A percentile compares a stretch with the other conserved stretches of the same genome.
phyloP scores from a whole-genome alignment of 352 stramenopile genomes.

The Hyaloperonospora arabidopsidis region DNA sequence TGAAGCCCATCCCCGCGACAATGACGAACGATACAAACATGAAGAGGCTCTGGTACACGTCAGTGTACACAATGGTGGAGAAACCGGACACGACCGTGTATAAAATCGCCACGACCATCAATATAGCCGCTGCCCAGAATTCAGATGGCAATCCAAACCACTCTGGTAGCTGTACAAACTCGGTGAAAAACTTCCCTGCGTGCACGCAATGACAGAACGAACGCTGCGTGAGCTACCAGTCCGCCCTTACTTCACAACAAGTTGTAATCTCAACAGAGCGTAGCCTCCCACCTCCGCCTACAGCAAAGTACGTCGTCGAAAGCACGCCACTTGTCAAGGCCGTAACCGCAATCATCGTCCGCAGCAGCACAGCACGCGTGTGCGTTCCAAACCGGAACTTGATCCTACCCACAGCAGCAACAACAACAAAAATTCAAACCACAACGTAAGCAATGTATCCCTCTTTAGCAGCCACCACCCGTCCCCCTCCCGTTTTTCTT shows the following conservation, averaged over 20 bases:
- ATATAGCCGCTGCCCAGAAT: slow-evolving; percentile 57
- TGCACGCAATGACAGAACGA: neutral
- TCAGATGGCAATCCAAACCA: slow-evolving; percentile 50
- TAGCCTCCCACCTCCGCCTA: slow-evolving; percentile 40
- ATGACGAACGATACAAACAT: slow-evolving; percentile 73
- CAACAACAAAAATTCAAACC: neutral
- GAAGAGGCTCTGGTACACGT: slow-evolving; percentile 78
- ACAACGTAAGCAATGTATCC: neutral
- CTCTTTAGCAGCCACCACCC: neutral
- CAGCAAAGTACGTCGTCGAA: slow-evolving; percentile 68
- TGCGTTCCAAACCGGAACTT: slow-evolving; percentile 68
- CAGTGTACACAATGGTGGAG: slow-evolving; percentile 73
- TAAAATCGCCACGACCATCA: slow-evolving; percentile 60
- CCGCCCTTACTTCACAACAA: no score
- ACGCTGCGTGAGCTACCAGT: neutral
- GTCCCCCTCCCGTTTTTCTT: no score
- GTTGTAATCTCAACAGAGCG: neutral
- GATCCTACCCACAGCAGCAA: slow-evolving; percentile 35
- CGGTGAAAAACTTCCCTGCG: slow-evolving; percentile 65
- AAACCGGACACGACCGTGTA: slow-evolving; percentile 70
- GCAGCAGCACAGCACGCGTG: slow-evolving; percentile 43
- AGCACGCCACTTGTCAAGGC: slow-evolving; percentile 58
- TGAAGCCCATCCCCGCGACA: slow-evolving; percentile 51
- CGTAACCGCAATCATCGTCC: slow-evolving; percentile 64
- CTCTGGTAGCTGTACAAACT: slow-evolving; percentile 60